Conservation (phyloP, 2,329 filamentous ascomycete genomes). For the Capronia coronata region DNA sequence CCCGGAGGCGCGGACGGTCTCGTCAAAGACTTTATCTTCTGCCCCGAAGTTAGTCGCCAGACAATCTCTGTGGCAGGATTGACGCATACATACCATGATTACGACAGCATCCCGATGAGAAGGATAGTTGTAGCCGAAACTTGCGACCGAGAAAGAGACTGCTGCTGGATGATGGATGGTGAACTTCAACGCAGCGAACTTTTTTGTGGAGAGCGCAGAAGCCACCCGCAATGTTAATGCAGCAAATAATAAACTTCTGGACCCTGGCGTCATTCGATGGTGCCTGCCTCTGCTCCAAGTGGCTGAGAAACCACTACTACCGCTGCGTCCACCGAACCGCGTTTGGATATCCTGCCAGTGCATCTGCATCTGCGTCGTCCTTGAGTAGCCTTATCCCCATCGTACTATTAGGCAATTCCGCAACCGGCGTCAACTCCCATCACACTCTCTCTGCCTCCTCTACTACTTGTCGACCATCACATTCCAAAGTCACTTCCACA, state of each 20-base stretch:
- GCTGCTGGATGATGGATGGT: neutral
- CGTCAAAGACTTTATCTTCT: conserved; percentile 53
- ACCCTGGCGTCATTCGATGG: neutral
- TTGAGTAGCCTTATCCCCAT: conserved; percentile 10
- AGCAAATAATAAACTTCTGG: neutral
- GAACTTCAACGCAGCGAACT: conserved; percentile 3
- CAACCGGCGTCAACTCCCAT: neutral
- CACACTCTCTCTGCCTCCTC: no score
- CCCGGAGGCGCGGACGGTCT: conserved; percentile 44
- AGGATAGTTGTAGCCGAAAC: neutral
- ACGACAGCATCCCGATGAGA: conserved; percentile 1
- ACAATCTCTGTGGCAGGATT: neutral
- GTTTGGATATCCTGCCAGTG: conserved; percentile 7
- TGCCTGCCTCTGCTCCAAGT: neutral
- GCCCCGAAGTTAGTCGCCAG: neutral
- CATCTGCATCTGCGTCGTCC: conserved; percentile 6
- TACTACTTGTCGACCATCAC: conserved; percentile 3
- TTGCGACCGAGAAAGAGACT: neutral
- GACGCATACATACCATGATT: conserved; percentile 15
- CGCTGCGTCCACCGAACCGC: conserved; percentile 1
- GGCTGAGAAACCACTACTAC: no score
- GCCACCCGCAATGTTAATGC: neutral
- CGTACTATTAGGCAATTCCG: neutral
- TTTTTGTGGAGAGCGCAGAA: conserved; percentile 15
- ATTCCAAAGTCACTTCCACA: conserved; percentile 21